Base-by-base conservation (phyloP, 345 rosid species). In the Crucihimalaya himalaica region DNA sequence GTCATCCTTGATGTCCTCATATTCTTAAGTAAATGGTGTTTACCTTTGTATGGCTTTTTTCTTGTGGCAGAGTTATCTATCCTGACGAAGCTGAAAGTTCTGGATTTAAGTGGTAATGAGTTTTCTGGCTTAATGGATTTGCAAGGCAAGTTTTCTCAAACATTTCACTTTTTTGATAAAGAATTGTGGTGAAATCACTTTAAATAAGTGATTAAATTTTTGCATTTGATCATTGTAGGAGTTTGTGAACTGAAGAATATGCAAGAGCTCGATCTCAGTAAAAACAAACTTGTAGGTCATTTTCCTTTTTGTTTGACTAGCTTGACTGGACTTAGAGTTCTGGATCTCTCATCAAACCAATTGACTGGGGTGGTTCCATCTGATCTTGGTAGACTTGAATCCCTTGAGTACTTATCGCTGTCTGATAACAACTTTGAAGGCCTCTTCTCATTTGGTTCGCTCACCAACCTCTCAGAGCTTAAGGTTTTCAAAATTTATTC, bases 261-360 rank as follows among this genome's bases (percentile, higher is more conserved):
- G 1, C 29, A 25, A 19, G 78, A 73, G 66, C 66, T 73, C 0
- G 60, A 73, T 65, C 31, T 73, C 8, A 55, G 66, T 12, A 1
- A 9, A 3, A 73, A 65, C 50, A 69, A 55, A 21, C 23, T 21
- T 3, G 23, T 35, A 10, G 46, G 46, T 2, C 8, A 14, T 6
- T 1, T 14, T 1, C 46, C 46, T 3, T 42, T 2, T 14, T 42
- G 46, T 42, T 42, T 42, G 14, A 42, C 16, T 5, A 42, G 46
- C 46, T 42, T 42, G 16, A 42, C 8, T 42, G 8, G 16, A 14
- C 46, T 42, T 14, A 8, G 46, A 42, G 18, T 42, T 42, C 40
- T 37, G 10, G 14, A 11, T 37, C 40, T 37, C 5, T 37, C 40
- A 37, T 10, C 5, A 4, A 37, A 37, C 40, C 40, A 37, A 3